phyloP scores from a whole-genome alignment of 345 rosid genomes.

The Microthlaspi erraticum region DNA sequence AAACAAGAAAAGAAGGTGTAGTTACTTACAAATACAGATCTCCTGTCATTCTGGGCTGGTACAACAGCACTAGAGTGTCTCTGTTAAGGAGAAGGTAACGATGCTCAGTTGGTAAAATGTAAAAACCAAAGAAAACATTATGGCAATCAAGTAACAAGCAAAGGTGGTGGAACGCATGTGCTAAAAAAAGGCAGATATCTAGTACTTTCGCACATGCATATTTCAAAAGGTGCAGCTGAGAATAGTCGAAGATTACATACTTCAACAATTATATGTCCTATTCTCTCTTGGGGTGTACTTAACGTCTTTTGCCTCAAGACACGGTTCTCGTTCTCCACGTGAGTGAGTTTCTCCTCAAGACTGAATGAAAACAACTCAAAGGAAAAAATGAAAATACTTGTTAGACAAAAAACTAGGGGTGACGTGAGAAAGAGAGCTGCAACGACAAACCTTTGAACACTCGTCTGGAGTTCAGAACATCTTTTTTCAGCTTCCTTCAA shows the following conservation, averaged over 20 bases:
- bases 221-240: slow-evolving; percentile 29
- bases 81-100: slow-evolving; percentile 49
- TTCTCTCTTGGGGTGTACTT: slow-evolving; percentile 58
- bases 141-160: slow-evolving; percentile 3
- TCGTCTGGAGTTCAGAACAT: slow-evolving; percentile 72
- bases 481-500: slow-evolving; percentile 68
- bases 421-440: slow-evolving; percentile 24
- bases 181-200: slow-evolving; percentile 15
- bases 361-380: slow-evolving; percentile 45
- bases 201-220: slow-evolving; percentile 23
- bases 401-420: slow-evolving; percentile 11
- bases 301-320: slow-evolving; percentile 79
- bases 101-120: slow-evolving; percentile 20
- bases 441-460: slow-evolving; percentile 64
- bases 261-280: slow-evolving; percentile 60
- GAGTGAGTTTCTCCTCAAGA: slow-evolving; percentile 76
- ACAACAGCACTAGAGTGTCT: slow-evolving; percentile 58
- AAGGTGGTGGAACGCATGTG: slow-evolving; percentile 8
- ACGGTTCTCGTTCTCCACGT: slow-evolving; percentile 83
- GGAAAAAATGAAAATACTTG: neutral
- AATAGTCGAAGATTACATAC: slow-evolving; percentile 56
- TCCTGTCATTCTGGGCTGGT: slow-evolving; percentile 57
- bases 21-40: slow-evolving; percentile 70
- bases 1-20: slow-evolving; percentile 10
- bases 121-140: slow-evolving; percentile 23